Base-by-base conservation (phyloP, 148 eudicot species). In the Heliamphora exappendiculata region DNA sequence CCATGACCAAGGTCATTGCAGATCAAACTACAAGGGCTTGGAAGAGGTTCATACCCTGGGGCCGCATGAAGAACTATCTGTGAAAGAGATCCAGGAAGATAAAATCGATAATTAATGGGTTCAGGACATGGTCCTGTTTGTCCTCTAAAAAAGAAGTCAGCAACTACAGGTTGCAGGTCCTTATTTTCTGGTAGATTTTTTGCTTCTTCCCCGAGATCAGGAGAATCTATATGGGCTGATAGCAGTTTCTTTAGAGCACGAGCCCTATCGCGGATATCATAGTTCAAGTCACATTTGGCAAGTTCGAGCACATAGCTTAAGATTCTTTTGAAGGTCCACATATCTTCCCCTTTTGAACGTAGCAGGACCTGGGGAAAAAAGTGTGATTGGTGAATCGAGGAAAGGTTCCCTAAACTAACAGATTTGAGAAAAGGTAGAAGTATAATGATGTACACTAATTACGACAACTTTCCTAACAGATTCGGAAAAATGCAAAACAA, bases 81-180 rank as follows among this genome's bases (percentile, higher is more conserved):
- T n/a, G 99, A 95, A 79, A 95, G 99, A 74, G 99, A 95, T 34
- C 97, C 99, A 70, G 99, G 99, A 81, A 95, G 97, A 84, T 91
- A 95, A 77, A 91, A 91, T 39, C 96, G 90, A 51, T 86, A 83
- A 76, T 79, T 83, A 51, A 81, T 76, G 70, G 87, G 81, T 86
- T 87, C 89, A 64, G 83, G 55, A 55, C 76, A 76, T 47, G 75
- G 77, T 75, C 81, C 86, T 69, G 78, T 78, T 76, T 83, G 78
- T 36, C 84, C 78, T 55, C 86, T 78, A 78, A 92, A 85, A 69
- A 95, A 64, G 41, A 79, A 78, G 72, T 70, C 83, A 49, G 89
- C 88, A 80, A 93, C 79, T 71, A 82, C 50, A 77, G 72, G 55
- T 50, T 78, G 72, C 67, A 86, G 74, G 79, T 81, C 84, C 49